Conservation (phyloP, 2,329 filamentous ascomycete species). For the Diaporthe batatas region DNA sequence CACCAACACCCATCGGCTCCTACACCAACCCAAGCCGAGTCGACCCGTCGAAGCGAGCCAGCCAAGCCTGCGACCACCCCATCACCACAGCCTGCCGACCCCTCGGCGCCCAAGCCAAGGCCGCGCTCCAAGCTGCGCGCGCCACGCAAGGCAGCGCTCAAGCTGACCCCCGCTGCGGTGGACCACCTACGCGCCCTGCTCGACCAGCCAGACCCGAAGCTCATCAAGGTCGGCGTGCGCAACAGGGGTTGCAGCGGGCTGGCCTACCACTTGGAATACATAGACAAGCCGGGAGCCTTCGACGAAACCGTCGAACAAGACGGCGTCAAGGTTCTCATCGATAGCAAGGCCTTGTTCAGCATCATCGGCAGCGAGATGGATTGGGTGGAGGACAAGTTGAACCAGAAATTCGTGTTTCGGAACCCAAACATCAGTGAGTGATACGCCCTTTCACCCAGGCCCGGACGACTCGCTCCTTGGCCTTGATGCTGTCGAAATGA, state of each 20-base stretch:
- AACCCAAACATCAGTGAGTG: slow-evolving; percentile 98
- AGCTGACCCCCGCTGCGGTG: slow-evolving; percentile 83
- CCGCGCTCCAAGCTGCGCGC: slow-evolving; percentile 70
- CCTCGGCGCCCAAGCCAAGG: slow-evolving; percentile 66
- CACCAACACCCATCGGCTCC: slow-evolving; percentile 50
- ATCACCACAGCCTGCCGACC: slow-evolving; percentile 52
- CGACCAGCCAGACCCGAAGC: slow-evolving; percentile 87
- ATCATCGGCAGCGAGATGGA: slow-evolving; percentile 99
- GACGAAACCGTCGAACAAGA: slow-evolving; percentile 97
- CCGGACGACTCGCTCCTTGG: not conserved
- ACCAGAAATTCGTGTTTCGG: slow-evolving; percentile 90
- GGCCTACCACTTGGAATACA: slow-evolving; percentile 94
- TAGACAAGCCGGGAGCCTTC: slow-evolving; percentile 88
- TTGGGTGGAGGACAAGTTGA: slow-evolving; percentile 96
- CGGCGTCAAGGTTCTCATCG: slow-evolving; percentile 93
- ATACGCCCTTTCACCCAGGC: not conserved
- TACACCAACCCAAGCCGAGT: slow-evolving; percentile 41
- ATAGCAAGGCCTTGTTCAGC: slow-evolving; percentile 97
- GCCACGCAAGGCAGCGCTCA: slow-evolving; percentile 92
- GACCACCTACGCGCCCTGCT: slow-evolving; percentile 82
- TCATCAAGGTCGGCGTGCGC: slow-evolving; percentile 94
- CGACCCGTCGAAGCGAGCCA: slow-evolving; percentile 8
- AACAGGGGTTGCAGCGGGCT: slow-evolving; percentile 95
- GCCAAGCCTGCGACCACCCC: slow-evolving; percentile 32
- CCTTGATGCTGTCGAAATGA: not conserved